phyloP scores from a whole-genome alignment of 2,329 filamentous ascomycete species.

The Claviceps pazoutovae region DNA sequence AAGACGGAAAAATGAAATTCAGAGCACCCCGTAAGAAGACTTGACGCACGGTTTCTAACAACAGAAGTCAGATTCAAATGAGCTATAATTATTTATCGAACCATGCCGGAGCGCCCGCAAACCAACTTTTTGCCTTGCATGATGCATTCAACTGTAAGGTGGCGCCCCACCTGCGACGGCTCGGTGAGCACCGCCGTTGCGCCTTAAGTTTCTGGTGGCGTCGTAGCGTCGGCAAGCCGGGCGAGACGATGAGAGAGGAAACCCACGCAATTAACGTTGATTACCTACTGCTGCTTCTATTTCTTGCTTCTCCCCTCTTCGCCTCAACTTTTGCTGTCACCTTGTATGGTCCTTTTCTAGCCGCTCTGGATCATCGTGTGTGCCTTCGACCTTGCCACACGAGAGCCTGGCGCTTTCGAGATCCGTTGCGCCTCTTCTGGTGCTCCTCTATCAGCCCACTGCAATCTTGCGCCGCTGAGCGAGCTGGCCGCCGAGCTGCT shows the following conservation, averaged over 20 bases:
- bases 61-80: no score
- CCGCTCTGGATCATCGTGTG: not conserved
- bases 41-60: no score
- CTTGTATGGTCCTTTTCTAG: not conserved
- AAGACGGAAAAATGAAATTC: no score
- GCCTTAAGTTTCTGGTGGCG: not conserved
- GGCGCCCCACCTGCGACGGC: no score
- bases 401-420: slow-evolving; percentile 3
- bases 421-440: not conserved
- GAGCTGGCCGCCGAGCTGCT: not conserved
- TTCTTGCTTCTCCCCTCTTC: not conserved
- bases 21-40: no score
- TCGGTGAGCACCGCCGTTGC: not conserved
- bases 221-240: not conserved
- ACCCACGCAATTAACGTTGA: not conserved
- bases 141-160: no score
- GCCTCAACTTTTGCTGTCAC: not conserved
- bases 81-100: no score
- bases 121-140: no score
- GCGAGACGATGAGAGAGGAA: not conserved
- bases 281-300: not conserved
- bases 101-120: no score
- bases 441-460: not conserved
- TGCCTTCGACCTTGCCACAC: not conserved
- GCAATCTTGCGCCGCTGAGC: not conserved